Evolutionary conservation across 164 flowering plant genomes (phyloP).

Genomic region (Buxus sempervirens): DNA sequence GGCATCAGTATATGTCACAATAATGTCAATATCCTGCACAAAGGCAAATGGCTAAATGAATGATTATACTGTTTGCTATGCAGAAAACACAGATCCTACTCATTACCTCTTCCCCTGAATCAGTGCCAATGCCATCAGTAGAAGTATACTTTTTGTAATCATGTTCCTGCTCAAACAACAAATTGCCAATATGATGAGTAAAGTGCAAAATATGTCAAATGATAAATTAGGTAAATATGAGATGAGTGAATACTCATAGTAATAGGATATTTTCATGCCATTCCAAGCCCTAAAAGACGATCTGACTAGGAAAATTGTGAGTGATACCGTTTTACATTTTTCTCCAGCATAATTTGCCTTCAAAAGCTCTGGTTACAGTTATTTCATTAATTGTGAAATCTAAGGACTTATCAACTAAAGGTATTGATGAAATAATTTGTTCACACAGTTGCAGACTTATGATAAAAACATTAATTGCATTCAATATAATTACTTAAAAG

Average conservation of each 20-base stretch:
- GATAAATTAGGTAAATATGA: not conserved
- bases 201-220: not conserved
- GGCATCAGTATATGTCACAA: slow-evolving; percentile 63
- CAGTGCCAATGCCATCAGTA: slow-evolving; percentile 3
- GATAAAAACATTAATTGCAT: no score
- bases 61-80: not conserved
- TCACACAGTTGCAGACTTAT: no score
- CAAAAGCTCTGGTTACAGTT: not conserved
- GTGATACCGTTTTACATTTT: not conserved
- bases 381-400: no score
- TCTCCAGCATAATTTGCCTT: not conserved
- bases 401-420: no score
- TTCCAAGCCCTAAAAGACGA: not conserved
- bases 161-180: slow-evolving; percentile 30
- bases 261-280: not conserved
- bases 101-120: slow-evolving; percentile 36
- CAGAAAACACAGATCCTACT: not conserved
- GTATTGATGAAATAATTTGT: no score
- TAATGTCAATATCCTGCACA: slow-evolving; percentile 66
- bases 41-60: slow-evolving; percentile 12
- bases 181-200: not conserved
- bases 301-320: not conserved
- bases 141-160: slow-evolving; percentile 14
- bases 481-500: no score
- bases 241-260: not conserved